A percentile compares a stretch with the other conserved stretches of the same genome.
These are phyloP conservation scores for Lasiosphaeriaceae sp. DNA, from an alignment of 495 filamentous ascomycete species.

Conservation along the genomic window DNA sequence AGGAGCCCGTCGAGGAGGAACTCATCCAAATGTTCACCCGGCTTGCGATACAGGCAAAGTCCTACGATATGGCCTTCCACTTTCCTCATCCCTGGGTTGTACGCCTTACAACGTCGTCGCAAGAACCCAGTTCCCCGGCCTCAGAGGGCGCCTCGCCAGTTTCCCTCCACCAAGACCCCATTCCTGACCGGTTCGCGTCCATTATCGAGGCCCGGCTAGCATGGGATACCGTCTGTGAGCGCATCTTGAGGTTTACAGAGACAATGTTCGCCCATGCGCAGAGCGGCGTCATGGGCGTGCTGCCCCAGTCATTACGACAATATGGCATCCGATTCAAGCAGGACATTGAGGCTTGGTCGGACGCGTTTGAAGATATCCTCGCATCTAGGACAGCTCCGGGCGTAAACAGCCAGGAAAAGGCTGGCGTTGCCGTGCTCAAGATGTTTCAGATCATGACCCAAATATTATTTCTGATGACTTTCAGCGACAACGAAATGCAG, in stretches of 20 bases:
- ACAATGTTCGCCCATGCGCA: conserved; percentile 44
- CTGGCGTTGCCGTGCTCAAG: conserved; percentile 50
- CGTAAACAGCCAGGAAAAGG: conserved; percentile 49
- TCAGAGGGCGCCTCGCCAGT: conserved; percentile 42
- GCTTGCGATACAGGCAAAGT: conserved; percentile 55
- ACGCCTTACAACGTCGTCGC: conserved; percentile 38
- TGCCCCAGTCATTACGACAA: conserved; percentile 42
- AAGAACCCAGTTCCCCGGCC: conserved; percentile 35
- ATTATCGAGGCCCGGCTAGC: conserved; percentile 46
- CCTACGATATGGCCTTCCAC: conserved; percentile 58
- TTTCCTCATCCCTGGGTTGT: conserved; percentile 55
- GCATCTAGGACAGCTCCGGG: conserved; percentile 42
- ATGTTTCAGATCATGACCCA: conserved; percentile 52
- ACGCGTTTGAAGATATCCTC: conserved; percentile 49
- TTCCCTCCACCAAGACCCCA: conserved; percentile 33
- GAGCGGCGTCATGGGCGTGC: conserved; percentile 43
- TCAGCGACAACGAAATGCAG: conserved; percentile 43
- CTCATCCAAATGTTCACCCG: conserved; percentile 56
- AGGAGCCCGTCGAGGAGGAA: conserved; percentile 52
- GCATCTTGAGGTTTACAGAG: conserved; percentile 51
- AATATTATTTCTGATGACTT: conserved; percentile 52
- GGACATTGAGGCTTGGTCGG: conserved; percentile 48
- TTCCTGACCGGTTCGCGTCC: conserved; percentile 45
- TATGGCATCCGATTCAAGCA: conserved; percentile 39
- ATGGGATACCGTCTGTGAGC: conserved; percentile 48